Percentiles rank a stretch among this genome's conserved stretches.
Evolutionary conservation across 768 basidiomycete genomes (phyloP).

Genomic region (Solioccasus polychromus): DNA sequence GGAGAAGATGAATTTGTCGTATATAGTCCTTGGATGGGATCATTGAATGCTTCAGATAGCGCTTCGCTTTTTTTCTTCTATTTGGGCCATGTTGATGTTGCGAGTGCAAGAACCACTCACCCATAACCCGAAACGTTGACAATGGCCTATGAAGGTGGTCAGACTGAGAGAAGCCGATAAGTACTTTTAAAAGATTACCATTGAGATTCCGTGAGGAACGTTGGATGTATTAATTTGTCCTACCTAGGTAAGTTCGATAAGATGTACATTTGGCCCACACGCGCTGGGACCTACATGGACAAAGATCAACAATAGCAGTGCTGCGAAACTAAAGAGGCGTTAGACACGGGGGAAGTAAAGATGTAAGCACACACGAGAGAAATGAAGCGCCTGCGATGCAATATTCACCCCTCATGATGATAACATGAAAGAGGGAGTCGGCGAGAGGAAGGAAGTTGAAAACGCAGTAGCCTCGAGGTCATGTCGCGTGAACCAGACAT

Average conservation of each 20-base stretch:
- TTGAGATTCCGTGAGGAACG: slow-evolving; percentile 67
- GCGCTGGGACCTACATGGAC: slow-evolving; percentile 58
- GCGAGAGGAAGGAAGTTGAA: slow-evolving; percentile 20
- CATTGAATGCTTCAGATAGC: slow-evolving; percentile 46
- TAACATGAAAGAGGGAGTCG: slow-evolving; percentile 19
- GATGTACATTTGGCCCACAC: slow-evolving; percentile 17
- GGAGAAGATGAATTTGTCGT: slow-evolving; percentile 63
- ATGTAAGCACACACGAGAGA: slow-evolving; percentile 54
- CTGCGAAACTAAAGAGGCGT: slow-evolving; percentile 22
- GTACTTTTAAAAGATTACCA: slow-evolving; percentile 46
- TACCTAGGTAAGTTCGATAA: slow-evolving; percentile 45
- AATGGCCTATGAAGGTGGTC: slow-evolving; percentile 45
- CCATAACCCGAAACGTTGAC: slow-evolving; percentile 72
- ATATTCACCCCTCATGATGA: slow-evolving; percentile 67
- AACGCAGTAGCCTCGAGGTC: slow-evolving; percentile 23
- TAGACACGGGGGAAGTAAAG: slow-evolving; percentile 9
- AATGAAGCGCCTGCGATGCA: slow-evolving; percentile 71
- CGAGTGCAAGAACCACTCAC: slow-evolving; percentile 37
- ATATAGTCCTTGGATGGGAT: slow-evolving; percentile 63
- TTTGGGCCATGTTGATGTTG: not conserved
- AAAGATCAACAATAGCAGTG: slow-evolving; percentile 68
- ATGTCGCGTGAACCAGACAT: slow-evolving; percentile 15
- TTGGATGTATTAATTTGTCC: slow-evolving; percentile 79
- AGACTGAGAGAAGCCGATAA: slow-evolving; percentile 6
- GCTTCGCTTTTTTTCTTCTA: slow-evolving; percentile 43